Evolutionary conservation across 768 basidiomycete species (phyloP), one percentile per base, ranked within the genome.

Genomic region (Cystoderma amianthinum): DNA sequence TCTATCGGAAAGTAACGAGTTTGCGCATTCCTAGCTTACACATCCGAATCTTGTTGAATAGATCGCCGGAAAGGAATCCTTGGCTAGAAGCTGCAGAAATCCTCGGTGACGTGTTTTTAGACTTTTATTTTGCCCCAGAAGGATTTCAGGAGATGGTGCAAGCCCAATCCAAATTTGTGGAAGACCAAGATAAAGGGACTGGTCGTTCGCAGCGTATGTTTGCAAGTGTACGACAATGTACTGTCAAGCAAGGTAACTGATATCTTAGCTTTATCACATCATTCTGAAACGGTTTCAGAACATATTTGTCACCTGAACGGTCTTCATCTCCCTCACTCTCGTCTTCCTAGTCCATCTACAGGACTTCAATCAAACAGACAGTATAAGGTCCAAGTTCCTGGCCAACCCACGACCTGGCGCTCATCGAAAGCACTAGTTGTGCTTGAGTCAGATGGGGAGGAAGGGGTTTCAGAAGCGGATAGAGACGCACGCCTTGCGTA

Each of bases 401-500:
- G 25, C 6, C 39, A 45, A 2, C 18, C 32, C n/a, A 34, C 36
- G 3, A 50, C 52, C 12, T 55, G 53, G 52, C 54, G 46, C 16
- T 30, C 56, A 7, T 51, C 55, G 22, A 53, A 44, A 15, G 20
- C 58, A 10, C 46, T 50, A 5, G 60, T 64, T 30, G 45, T 68
- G 18, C 81, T 81, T 0, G 84, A 86, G 53, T 85, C 83, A 11
- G 83, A 85, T 6, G 74, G 64, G 12, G 81, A 82, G 41, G 78
- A 76, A 45, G 62, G 69, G 19, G 54, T 84, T 30, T 76, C 80
- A 11, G 81, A 85, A 51, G 73, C 70, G 2, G 79, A 81, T 50
- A 73, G 83, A 23, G 86, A 88, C 64, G 78, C 80, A 40, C 76
- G 78, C 32, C 61, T 88, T 42, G 83, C 80, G 82, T 85, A 61